Conservation (phyloP, 176 grass and related monocot genomes). For the Dendrocalamus sinicus region DNA sequence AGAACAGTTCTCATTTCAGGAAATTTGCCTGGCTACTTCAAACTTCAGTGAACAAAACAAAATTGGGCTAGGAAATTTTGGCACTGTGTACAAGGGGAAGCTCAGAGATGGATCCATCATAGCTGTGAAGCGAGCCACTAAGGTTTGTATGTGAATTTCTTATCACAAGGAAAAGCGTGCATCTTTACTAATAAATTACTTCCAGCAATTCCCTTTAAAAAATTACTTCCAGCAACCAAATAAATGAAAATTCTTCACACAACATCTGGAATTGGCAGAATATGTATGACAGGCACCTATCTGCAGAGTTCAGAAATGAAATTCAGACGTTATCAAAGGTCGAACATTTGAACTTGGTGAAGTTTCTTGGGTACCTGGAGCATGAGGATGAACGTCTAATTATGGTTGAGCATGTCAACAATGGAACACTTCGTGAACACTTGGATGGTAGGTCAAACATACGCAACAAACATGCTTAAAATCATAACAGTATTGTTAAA, state of each 20-base stretch:
- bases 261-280: constrained; percentile 62
- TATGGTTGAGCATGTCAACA: constrained; percentile 76
- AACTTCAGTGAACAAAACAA: constrained; percentile 76
- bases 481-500: constrained; percentile 16
- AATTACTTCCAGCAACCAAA: constrained; percentile 27
- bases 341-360: constrained; percentile 82
- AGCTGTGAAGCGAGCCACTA: constrained; percentile 82
- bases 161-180: constrained; percentile 10
- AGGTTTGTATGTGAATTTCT: constrained; percentile 57
- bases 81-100: constrained; percentile 78
- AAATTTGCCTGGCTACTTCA: constrained; percentile 72
- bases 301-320: constrained; percentile 77
- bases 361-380: constrained; percentile 78
- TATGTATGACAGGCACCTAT: constrained; percentile 61
- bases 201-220: no score
- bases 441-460: constrained; percentile 76
- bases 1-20: constrained; percentile 62
- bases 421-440: constrained; percentile 86
- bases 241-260: constrained; percentile 9
- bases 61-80: constrained; percentile 90
- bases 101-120: constrained; percentile 82
- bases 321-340: constrained; percentile 78
- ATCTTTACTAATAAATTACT: constrained; percentile 26
- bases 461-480: background rate
- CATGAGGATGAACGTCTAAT: constrained; percentile 69